Evolutionary conservation across 352 stramenopile genomes (phyloP), one percentile per base, ranked within the genome.

Genomic region (Blastocystis sp.): DNA sequence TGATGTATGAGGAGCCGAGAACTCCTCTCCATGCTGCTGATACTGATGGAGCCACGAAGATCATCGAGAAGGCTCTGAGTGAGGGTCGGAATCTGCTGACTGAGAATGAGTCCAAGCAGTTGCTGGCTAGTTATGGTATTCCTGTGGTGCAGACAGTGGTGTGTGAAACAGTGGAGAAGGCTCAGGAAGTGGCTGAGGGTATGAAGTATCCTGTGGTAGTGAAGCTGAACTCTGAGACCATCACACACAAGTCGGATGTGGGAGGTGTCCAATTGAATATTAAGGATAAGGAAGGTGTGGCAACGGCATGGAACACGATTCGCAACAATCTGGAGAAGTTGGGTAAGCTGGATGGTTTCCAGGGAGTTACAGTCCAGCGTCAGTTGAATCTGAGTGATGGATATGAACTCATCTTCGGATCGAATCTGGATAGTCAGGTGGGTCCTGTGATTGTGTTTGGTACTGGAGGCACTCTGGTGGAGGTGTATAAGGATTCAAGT

Each of bases 391-490:
- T 89, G 53, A 69, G 58, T 44, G 78, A 89, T 40, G 78, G 78
- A 24, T 89, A 89, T 40, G 76, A 87, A 40, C 44, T 87, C 7
- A 87, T 87, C 56, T 76, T 87, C 27, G 76, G 76, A 6, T 56
- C 37, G 22, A 89, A 89, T 35, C 51, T 80, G 51, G 78, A 89
- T 44, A 75, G 33, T 44, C 78, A 89, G 57, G 62, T 89, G n/a
- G 78, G 78, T 27, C 78, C 78, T n/a, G 66, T 89, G 51, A 82
- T 89, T 42, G 78, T 89, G n/a, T 89, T 89, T 62, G 78, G 78
- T 27, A 89, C 78, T n/a, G 78, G 78, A 53, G 78, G 78, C 33
- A 89, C 78, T 7, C 40, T 89, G 53, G 78, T 89, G 51, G 78
- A 89, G 57, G 78, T 89, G 53, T 89, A 89, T 53, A 89, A 89